Evolutionary conservation across 805 yeast species (phyloP), one percentile per base, ranked within the genome.

Genomic region (Pichia rugopelliculosa): DNA sequence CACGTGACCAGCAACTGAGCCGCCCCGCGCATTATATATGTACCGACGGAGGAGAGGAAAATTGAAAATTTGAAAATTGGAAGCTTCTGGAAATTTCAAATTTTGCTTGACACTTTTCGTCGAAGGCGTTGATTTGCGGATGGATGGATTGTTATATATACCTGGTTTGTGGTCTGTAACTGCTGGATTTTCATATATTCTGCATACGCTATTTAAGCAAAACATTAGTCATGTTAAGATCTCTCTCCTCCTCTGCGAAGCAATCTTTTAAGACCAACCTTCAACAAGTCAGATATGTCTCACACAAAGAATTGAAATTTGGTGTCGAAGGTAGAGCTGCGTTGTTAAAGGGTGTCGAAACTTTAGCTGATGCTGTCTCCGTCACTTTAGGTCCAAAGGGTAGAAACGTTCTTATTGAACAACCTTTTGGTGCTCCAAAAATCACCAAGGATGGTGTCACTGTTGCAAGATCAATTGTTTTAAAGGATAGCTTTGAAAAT

Each of bases 381-480:
- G 95, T 95, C 45, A 93, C 99, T 36, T 75, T 91, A 53, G 99
- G 99, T 45, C 99, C 99, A 60, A 90, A 90, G 69, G 99, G 99
- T 63, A 84, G 99, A 71, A 91, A 89, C 61, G 99, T 89, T 36
- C 77, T 91, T 59, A 90, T 93, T 65, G 98, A 91, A 73, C 99
- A 93, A 73, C 84, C 87, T 54, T 93, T 87, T 58, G 97, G 96
- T 56, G 79, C 96, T 45, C 99, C 99, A 59, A 91, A 91, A 75
- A 91, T 91, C 76, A 91, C 99, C 70, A 91, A 91, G 74, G 99
- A 91, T 68, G 99, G 99, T 79, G 97, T 89, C 45, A 88, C 98
- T 41, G 97, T 91, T 51, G 99, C 99, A 53, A 80, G 77, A 62
- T 82, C 95, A 47, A 80, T 91, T 60, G 77, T 79, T 38, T 73